phyloP scores from a whole-genome alignment of 257 asterid species.

The Voacanga thouarsii region DNA sequence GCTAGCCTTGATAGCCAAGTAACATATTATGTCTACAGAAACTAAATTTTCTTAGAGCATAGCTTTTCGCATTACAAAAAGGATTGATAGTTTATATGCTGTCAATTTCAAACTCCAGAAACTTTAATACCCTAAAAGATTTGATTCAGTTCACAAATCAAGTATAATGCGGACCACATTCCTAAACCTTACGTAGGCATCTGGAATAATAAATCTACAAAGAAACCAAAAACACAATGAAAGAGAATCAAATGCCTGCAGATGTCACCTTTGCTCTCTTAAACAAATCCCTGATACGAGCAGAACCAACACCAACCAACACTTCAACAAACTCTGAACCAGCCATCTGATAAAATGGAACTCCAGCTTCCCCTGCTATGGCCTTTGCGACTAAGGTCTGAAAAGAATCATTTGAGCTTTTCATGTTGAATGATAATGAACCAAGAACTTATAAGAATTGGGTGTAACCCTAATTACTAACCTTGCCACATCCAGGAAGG shows the following conservation, averaged over 20 bases:
- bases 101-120: not conserved
- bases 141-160: not conserved
- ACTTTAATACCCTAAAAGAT: not conserved
- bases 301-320: conserved; percentile 98
- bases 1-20: not conserved
- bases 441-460: not conserved
- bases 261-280: conserved; percentile 89
- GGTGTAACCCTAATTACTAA: conserved; percentile 27
- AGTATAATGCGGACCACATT: not conserved
- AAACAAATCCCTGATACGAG: conserved; percentile 95
- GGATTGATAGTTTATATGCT: not conserved
- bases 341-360: conserved; percentile 99
- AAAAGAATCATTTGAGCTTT: conserved; percentile 10
- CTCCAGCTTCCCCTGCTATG: conserved; percentile 99
- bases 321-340: conserved; percentile 98
- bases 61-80: not conserved
- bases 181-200: not conserved
- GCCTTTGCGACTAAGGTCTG: conserved; percentile 99
- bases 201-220: not conserved
- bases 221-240: not conserved
- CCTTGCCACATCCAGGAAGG: conserved; percentile 99
- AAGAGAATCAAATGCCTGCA: not conserved
- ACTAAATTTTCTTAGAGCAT: not conserved
- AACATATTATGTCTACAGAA: not conserved
- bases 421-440: not conserved